Evolutionary conservation across 139 green algal genomes (phyloP).

Genomic region (Dunaliella primolecta): DNA sequence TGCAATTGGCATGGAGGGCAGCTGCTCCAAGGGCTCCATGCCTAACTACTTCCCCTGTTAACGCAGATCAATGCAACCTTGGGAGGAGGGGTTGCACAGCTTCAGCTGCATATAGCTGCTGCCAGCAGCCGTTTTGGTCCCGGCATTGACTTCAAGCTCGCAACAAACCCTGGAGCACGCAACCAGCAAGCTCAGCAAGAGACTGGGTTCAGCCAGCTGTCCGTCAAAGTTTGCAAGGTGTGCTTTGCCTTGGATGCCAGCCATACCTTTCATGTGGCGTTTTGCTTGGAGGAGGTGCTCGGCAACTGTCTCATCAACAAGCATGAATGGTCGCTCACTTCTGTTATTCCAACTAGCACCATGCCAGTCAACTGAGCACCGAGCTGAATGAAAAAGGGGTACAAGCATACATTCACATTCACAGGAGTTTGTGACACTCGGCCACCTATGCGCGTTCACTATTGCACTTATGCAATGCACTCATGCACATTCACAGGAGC

Average conservation of each 20-base stretch:
- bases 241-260: background rate
- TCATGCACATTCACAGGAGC: slow-evolving; percentile 41
- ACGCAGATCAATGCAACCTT: slow-evolving; percentile 17
- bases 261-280: no score
- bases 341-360: no score
- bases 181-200: slow-evolving; percentile 25
- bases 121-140: background rate
- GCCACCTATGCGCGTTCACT: no score
- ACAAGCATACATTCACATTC: background rate
- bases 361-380: background rate
- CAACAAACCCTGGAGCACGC: background rate
- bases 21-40: no score
- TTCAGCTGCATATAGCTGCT: background rate
- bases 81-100: background rate
- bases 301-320: no score
- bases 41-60: no score
- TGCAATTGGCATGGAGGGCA: no score
- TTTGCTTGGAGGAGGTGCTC: no score
- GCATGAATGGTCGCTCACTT: no score
- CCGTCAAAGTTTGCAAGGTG: slow-evolving; percentile 35
- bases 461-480: no score
- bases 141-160: slow-evolving; percentile 68
- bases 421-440: slow-evolving; percentile 65
- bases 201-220: slow-evolving; percentile 42
- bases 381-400: background rate